Evolutionary conservation across 352 stramenopile genomes (phyloP).

Genomic region (Globisporangium recalcitrans): DNA sequence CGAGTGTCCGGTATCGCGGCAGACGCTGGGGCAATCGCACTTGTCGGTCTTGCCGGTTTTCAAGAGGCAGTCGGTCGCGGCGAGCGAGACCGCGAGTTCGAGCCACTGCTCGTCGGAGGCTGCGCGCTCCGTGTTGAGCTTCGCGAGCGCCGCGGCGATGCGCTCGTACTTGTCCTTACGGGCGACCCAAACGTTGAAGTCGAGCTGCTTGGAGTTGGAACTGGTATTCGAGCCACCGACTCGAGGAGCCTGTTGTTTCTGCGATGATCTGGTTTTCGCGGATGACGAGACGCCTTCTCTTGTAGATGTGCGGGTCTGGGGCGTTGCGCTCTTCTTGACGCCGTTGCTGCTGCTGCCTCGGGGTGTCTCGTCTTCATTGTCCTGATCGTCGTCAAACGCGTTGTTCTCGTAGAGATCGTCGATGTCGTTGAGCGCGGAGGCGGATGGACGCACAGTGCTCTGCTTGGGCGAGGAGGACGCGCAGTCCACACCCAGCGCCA

Average conservation of each 20-base stretch:
- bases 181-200: slow-evolving; percentile 82
- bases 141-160: slow-evolving; percentile 47
- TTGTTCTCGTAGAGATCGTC: slow-evolving; percentile 81
- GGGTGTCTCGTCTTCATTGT: slow-evolving; percentile 9
- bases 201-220: slow-evolving; percentile 23
- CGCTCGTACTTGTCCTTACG: slow-evolving; percentile 87
- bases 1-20: slow-evolving; percentile 50
- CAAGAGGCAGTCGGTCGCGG: slow-evolving; percentile 70
- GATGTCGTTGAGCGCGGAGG: slow-evolving; percentile 46
- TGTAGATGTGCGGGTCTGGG: background rate
- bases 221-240: background rate
- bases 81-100: slow-evolving; percentile 65
- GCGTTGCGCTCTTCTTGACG: background rate
- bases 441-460: slow-evolving; percentile 16
- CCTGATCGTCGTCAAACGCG: slow-evolving; percentile 55
- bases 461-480: slow-evolving; percentile 19
- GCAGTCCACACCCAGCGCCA: slow-evolving; percentile 23
- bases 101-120: slow-evolving; percentile 58
- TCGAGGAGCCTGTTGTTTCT: background rate
- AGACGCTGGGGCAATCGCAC: slow-evolving; percentile 69
- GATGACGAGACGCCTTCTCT: background rate
- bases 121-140: slow-evolving; percentile 65
- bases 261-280: background rate
- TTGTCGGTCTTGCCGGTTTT: slow-evolving; percentile 66
- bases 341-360: slow-evolving; percentile 18